phyloP scores from a whole-genome alignment of 202 grass and related monocot genomes.

The Musa balbisiana region DNA sequence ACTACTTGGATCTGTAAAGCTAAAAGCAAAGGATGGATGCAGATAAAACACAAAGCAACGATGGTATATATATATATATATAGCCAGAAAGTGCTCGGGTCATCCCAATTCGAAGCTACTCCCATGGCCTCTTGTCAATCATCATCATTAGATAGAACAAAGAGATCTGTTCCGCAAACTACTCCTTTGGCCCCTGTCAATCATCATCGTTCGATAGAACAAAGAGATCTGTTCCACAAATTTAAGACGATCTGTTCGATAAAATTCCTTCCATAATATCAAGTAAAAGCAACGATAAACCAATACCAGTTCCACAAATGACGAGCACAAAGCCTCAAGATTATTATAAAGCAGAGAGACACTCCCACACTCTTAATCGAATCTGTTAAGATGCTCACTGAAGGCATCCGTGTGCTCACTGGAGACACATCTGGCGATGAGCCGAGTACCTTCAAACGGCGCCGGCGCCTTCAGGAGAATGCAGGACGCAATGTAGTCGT shows the following conservation, averaged over 20 bases:
- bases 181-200: no score
- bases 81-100: no score
- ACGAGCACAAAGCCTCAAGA: not conserved
- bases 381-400: not conserved
- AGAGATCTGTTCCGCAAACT: no score
- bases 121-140: no score
- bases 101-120: no score
- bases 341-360: not conserved
- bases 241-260: not conserved
- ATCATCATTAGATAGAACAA: no score
- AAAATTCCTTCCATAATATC: not conserved
- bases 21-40: no score
- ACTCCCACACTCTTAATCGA: not conserved
- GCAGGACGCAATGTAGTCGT: not conserved
- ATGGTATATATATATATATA: no score
- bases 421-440: slow-evolving; percentile 18
- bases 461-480: not conserved
- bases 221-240: not conserved
- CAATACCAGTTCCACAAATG: not conserved
- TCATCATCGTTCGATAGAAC: no score
- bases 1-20: no score
- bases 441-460: not conserved
- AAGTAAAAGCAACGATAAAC: not conserved
- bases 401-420: slow-evolving; percentile 23
- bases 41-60: no score